These are phyloP conservation scores for Astraeus odoratus DNA, from an alignment of 768 basidiomycete species.

Conservation along the genomic window DNA sequence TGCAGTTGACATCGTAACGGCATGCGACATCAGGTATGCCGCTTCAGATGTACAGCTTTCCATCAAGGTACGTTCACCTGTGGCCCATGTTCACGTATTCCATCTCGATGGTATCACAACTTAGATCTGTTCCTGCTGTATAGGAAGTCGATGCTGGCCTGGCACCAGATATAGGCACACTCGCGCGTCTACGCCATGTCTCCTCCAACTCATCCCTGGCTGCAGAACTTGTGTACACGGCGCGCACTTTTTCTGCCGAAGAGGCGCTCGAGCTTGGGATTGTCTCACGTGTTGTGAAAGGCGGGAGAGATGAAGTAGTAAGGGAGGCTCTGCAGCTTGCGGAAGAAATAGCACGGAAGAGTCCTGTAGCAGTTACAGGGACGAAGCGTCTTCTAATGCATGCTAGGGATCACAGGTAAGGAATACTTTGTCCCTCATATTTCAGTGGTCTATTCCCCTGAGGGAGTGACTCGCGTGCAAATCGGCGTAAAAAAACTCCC, in stretches of 20 bases:
- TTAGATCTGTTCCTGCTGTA: too few relatives aligned
- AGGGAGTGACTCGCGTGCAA: not conserved
- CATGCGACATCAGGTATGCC: slow-evolving; percentile 77
- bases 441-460: not conserved
- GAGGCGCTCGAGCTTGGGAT: slow-evolving; percentile 70
- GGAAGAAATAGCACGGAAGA: slow-evolving; percentile 59
- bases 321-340: slow-evolving; percentile 62
- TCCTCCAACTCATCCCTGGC: slow-evolving; percentile 66
- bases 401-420: slow-evolving; percentile 69
- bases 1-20: slow-evolving; percentile 59
- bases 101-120: too few relatives aligned
- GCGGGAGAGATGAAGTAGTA: slow-evolving; percentile 60
- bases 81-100: too few relatives aligned
- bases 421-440: not conserved
- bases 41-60: slow-evolving; percentile 55
- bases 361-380: slow-evolving; percentile 69
- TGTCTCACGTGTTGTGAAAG: slow-evolving; percentile 63
- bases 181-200: slow-evolving; percentile 75
- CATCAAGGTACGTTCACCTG: slow-evolving; percentile 52
- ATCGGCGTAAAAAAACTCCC: not conserved
- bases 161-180: slow-evolving; percentile 82
- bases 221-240: slow-evolving; percentile 73
- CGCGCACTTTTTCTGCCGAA: slow-evolving; percentile 55
- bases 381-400: slow-evolving; percentile 77
- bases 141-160: slow-evolving; percentile 85